Evolutionary conservation across 257 asterid genomes (phyloP).

Genomic region (Lavandula angustifolia): DNA sequence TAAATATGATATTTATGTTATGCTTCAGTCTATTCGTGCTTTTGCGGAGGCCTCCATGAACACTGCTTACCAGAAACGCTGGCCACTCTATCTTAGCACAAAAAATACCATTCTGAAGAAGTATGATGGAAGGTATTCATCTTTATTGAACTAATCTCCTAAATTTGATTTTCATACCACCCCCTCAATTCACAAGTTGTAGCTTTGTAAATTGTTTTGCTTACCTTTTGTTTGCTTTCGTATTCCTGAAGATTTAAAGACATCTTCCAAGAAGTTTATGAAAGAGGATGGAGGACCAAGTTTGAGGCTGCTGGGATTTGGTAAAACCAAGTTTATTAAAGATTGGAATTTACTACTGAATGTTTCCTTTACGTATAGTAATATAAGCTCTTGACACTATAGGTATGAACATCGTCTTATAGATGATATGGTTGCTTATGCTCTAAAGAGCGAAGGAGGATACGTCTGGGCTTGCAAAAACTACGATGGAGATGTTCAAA

Average conservation of each 20-base stretch:
- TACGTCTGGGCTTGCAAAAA: conserved; percentile 99
- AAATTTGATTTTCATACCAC: conserved; percentile 21
- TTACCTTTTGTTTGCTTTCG: conserved; percentile 18
- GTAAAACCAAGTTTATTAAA: conserved; percentile 40
- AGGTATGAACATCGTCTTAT: conserved; percentile 99
- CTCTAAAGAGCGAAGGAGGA: conserved; percentile 95
- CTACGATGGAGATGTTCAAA: conserved; percentile 97
- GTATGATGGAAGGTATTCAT: conserved; percentile 87
- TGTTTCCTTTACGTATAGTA: not conserved
- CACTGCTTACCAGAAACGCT: conserved; percentile 83
- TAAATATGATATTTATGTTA: conserved; percentile 23
- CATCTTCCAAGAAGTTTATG: conserved; percentile 94
- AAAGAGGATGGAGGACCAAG: conserved; percentile 77
- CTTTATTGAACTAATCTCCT: conserved; percentile 7
- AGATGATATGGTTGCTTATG: conserved; percentile 99
- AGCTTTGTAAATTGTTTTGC: conserved; percentile 2
- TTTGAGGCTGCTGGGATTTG: conserved; percentile 89
- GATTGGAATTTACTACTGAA: not conserved
- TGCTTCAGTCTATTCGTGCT: conserved; percentile 70
- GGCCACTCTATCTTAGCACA: conserved; percentile 99
- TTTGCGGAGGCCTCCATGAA: conserved; percentile 97
- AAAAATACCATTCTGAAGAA: conserved; percentile 94
- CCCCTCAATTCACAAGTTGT: not conserved
- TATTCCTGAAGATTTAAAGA: conserved; percentile 73
- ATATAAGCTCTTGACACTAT: conserved; percentile 27